phyloP scores from a whole-genome alignment of 2,329 filamentous ascomycete genomes.

The Pseudonectria foliicola region DNA sequence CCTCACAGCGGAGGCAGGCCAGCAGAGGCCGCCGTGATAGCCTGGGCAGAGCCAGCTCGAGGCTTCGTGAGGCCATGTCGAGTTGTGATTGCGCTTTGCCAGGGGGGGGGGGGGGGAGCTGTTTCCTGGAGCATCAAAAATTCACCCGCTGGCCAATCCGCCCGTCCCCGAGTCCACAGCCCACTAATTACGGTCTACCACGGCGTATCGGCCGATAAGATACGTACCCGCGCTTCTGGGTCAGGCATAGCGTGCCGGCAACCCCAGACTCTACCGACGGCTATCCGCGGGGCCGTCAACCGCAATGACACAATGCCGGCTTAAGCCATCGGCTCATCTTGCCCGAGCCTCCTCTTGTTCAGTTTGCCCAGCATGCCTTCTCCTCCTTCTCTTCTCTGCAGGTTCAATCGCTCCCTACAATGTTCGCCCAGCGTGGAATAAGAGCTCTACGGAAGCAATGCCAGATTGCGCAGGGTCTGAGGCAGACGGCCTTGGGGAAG shows the following conservation, averaged over 20 bases:
- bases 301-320: slow-evolving; percentile 28
- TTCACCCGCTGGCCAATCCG: not conserved
- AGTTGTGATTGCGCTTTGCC: slow-evolving; percentile 7
- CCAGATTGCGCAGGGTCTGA: slow-evolving; percentile 35
- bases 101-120: slow-evolving; percentile 3
- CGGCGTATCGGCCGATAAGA: slow-evolving; percentile 11
- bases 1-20: slow-evolving; percentile 44
- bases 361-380: slow-evolving; percentile 8
- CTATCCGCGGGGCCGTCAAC: slow-evolving; percentile 29
- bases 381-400: slow-evolving; percentile 13
- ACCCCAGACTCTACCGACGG: slow-evolving; percentile 26
- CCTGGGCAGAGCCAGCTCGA: slow-evolving; percentile 23
- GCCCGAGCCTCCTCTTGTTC: slow-evolving; percentile 12
- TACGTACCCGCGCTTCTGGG: slow-evolving; percentile 8
- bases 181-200: slow-evolving; percentile 4
- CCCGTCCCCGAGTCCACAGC: not conserved
- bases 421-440: slow-evolving; percentile 50
- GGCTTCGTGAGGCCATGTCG: slow-evolving; percentile 26
- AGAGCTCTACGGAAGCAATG: slow-evolving; percentile 45
- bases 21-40: slow-evolving; percentile 26
- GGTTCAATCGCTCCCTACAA: slow-evolving; percentile 22
- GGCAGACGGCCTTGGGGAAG: slow-evolving; percentile 27
- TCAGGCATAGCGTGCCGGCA: slow-evolving; percentile 16
- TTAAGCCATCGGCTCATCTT: slow-evolving; percentile 23
- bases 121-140: not conserved